Evolutionary conservation across 2,329 filamentous ascomycete species (phyloP).

Genomic region (Neofusicoccum ribis): DNA sequence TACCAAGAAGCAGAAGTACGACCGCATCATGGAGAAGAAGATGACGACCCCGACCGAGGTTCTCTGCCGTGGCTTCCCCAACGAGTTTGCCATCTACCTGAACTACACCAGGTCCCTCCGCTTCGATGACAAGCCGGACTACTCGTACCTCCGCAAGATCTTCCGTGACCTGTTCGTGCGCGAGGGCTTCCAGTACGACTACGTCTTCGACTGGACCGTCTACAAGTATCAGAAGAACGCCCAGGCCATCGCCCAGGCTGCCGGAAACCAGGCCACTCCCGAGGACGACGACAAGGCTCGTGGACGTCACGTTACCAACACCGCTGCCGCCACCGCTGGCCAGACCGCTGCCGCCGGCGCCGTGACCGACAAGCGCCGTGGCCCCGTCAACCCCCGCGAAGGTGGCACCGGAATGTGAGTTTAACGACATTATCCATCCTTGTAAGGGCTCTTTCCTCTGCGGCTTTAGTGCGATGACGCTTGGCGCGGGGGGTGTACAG

Average conservation of each 20-base stretch:
- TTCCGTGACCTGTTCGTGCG: slow-evolving; percentile 99
- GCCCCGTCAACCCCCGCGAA: slow-evolving; percentile 74
- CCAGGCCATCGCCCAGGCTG: slow-evolving; percentile 85
- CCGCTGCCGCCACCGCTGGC: slow-evolving; percentile 64
- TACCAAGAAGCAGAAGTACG: slow-evolving; percentile 99
- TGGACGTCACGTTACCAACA: slow-evolving; percentile 55
- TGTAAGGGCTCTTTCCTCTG: slow-evolving; percentile 87
- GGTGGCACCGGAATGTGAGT: slow-evolving; percentile 98
- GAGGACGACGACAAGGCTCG: slow-evolving; percentile 77
- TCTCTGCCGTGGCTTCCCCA: slow-evolving; percentile 97
- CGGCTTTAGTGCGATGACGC: slow-evolving; percentile 75
- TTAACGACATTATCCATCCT: slow-evolving; percentile 68
- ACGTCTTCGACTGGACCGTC: slow-evolving; percentile 99
- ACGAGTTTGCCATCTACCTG: slow-evolving; percentile 98
- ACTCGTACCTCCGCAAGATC: slow-evolving; percentile 99
- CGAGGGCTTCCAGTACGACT: slow-evolving; percentile 99
- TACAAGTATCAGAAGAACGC: slow-evolving; percentile 99
- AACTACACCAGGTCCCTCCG: slow-evolving; percentile 99
- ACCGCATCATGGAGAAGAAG: slow-evolving; percentile 99
- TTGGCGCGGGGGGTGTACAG: slow-evolving; percentile 66
- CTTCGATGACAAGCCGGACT: slow-evolving; percentile 99
- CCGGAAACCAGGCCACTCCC: slow-evolving; percentile 63
- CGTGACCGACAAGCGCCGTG: slow-evolving; percentile 66
- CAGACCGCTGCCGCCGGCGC: slow-evolving; percentile 58
- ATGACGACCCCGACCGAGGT: slow-evolving; percentile 99